Base-by-base conservation (phyloP, 1,284 basidiomycete genomes). In the Irpex rosettiformis region DNA sequence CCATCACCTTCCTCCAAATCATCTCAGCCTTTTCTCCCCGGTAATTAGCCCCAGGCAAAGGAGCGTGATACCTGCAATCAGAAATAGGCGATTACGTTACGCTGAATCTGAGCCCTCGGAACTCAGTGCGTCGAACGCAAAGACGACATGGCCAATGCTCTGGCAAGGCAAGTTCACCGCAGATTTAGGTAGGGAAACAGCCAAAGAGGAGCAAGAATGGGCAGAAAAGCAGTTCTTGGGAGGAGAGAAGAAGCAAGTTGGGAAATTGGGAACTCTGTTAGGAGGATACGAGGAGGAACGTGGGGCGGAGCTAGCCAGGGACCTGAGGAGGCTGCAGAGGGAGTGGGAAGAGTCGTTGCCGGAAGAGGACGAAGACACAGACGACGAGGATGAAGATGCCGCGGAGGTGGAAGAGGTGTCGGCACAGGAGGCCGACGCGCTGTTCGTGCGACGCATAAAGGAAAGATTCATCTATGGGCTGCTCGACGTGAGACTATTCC, bases 391-490 rank as follows among this genome's bases (percentile, higher is more conserved):
- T 25, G 74, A 73, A 8, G 73, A 70, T 22, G 62, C 61, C 1
- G 62, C 54, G 8, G 55, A 58, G 43, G 57, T 59, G 22, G 66
- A 66, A 18, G 70, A 69, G 54, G 78, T 80, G 59, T 76, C 76
- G 6, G 75, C 79, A 4, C 79, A 79, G 47, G 83, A 85, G 62
- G 67, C 69, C 1, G 76, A 73, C 62, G 72, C 64, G 21, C 66
- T 68, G 13, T 91, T 92, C 67, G 80, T 85, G 66, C 75, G 88
- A 52, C 70, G 76, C 21, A 71, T 93, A 18, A 79, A 75, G 51
- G 90, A 92, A 67, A 74, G 77, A 11, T 88, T 92, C 65, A 88
- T 93, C 37, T 90, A 91, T 63, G 90, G 91, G 2, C 69, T 86
- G 59, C 75, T 93, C 6, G 85, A 89, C 70, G 90, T 86, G 70